Evolutionary conservation across 75 land plant genomes (phyloP).

Genomic region (Picea glauca): DNA sequence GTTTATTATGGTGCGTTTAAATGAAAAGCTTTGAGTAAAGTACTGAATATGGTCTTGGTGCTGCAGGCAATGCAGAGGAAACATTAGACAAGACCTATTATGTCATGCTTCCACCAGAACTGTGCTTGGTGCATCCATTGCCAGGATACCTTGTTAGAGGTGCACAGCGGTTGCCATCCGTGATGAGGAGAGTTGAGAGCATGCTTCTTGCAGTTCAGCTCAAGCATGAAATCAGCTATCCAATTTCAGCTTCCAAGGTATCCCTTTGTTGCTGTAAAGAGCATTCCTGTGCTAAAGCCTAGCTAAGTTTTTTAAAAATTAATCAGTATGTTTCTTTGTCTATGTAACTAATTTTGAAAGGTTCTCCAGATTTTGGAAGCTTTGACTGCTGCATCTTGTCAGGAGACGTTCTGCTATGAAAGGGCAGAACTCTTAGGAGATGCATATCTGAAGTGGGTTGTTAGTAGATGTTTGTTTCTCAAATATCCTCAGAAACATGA

Average conservation of each 20-base stretch:
- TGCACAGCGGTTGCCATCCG: constrained; percentile 95
- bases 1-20: neutral
- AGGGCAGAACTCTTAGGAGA: constrained; percentile 97
- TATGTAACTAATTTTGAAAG: constrained; percentile 3
- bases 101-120: constrained; percentile 95
- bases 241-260: constrained; percentile 89
- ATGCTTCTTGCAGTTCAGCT: constrained; percentile 96
- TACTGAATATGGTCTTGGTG: constrained; percentile 19
- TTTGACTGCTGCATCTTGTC: constrained; percentile 99
- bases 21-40: neutral
- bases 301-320: neutral
- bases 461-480: constrained; percentile 88
- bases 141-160: constrained; percentile 95
- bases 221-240: constrained; percentile 69
- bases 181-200: constrained; percentile 98
- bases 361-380: constrained; percentile 88
- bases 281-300: neutral
- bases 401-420: constrained; percentile 98
- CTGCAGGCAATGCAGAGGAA: constrained; percentile 67
- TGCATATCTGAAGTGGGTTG: constrained; percentile 99
- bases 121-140: constrained; percentile 96
- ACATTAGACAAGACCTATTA: constrained; percentile 89
- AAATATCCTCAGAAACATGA: constrained; percentile 96
- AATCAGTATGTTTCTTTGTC: neutral
- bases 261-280: neutral